Conservation (phyloP, 352 stramenopile species). For the Plasmopara viticola region DNA sequence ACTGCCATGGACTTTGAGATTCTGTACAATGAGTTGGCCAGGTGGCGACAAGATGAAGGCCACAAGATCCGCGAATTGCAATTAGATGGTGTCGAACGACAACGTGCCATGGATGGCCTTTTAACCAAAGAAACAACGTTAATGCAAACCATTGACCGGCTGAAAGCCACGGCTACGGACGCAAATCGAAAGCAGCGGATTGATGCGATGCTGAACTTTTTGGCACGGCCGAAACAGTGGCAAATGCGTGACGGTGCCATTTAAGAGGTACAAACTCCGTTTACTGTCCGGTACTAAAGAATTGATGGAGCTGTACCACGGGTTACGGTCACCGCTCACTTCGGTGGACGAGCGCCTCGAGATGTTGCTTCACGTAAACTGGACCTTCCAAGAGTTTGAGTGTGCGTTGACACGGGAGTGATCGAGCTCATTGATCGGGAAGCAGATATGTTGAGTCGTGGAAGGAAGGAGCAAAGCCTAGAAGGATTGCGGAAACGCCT, state of each 20-base stretch:
- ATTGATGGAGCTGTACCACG: too few relatives aligned
- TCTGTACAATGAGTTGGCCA: slow-evolving; percentile 92
- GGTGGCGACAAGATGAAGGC: slow-evolving; percentile 85
- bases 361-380: slow-evolving; percentile 90
- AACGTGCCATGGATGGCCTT: too few relatives aligned
- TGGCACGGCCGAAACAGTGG: slow-evolving; percentile 86
- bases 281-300: too few relatives aligned
- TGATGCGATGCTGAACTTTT: slow-evolving; percentile 82
- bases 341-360: slow-evolving; percentile 85
- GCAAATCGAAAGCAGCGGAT: slow-evolving; percentile 74
- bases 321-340: slow-evolving; percentile 55
- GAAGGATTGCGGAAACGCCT: slow-evolving; percentile 79
- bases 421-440: slow-evolving; percentile 91
- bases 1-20: slow-evolving; percentile 83
- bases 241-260: too few relatives aligned
- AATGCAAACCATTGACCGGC: slow-evolving; percentile 82
- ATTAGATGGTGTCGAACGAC: too few relatives aligned
- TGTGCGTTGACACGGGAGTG: slow-evolving; percentile 88
- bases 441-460: slow-evolving; percentile 88
- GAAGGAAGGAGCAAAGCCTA: slow-evolving; percentile 73
- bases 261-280: too few relatives aligned
- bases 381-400: slow-evolving; percentile 90
- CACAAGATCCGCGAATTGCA: slow-evolving; percentile 55
- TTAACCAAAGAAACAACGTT: slow-evolving; percentile 81
- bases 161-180: slow-evolving; percentile 80